phyloP scores from a whole-genome alignment of 345 rosid species.

The Heritiera littoralis region DNA sequence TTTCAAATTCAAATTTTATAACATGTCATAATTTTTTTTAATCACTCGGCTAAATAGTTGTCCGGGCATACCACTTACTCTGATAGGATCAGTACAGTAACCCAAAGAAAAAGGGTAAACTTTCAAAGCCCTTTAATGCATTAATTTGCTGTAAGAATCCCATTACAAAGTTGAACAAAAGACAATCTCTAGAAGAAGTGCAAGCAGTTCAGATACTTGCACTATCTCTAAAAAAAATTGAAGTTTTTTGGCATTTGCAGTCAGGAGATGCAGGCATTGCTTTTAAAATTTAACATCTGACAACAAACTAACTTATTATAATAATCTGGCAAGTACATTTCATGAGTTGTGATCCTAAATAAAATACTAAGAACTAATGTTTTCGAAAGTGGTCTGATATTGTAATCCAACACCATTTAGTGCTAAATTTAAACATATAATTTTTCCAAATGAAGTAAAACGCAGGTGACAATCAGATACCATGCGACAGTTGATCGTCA shows the following conservation, averaged over 20 bases:
- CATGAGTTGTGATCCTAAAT: constrained; percentile 9
- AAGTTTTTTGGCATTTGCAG: not conserved
- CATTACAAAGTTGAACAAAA: constrained; percentile 9
- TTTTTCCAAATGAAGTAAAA: constrained; percentile 15
- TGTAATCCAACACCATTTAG: constrained; percentile 7
- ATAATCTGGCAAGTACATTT: constrained; percentile 12
- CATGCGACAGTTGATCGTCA: not conserved
- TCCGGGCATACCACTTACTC: not conserved
- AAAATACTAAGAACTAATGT: not conserved
- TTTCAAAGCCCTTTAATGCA: not conserved
- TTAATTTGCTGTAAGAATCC: not conserved
- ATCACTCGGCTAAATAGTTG: no score
- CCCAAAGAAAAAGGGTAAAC: not conserved
- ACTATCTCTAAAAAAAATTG: not conserved
- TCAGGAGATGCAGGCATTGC: no score
- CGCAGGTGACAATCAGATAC: not conserved
- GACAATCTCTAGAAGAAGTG: not conserved
- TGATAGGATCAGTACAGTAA: constrained; percentile 1
- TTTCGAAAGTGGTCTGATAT: constrained; percentile 17
- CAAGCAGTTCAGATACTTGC: constrained; percentile 11
- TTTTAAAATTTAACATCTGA: no score
- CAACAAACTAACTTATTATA: not conserved
- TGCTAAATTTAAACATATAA: not conserved
- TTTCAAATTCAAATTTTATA: no score
- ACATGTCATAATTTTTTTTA: no score